Percentiles rank a stretch among this genome's conserved stretches.
These are phyloP conservation scores for Kluyveromyces dobzhanskii DNA, from an alignment of 805 yeast genomes.

Conservation along the genomic window DNA sequence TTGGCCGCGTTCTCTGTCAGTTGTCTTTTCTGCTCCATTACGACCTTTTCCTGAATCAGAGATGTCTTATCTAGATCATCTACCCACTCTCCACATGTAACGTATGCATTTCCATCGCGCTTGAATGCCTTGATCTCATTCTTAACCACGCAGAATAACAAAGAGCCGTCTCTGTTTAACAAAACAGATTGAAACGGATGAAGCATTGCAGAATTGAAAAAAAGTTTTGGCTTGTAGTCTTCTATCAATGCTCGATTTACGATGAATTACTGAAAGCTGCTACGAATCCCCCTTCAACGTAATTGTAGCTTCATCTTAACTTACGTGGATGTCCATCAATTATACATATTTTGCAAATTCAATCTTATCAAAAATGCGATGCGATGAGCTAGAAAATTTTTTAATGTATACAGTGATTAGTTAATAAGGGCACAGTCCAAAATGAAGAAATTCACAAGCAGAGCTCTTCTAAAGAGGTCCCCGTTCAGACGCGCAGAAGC, in stretches of 20 bases:
- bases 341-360: too few relatives aligned
- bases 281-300: too few relatives aligned
- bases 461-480: too few relatives aligned
- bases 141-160: slow-evolving; percentile 49
- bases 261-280: too few relatives aligned
- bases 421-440: too few relatives aligned
- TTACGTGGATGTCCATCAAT: too few relatives aligned
- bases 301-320: too few relatives aligned
- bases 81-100: slow-evolving; percentile 44
- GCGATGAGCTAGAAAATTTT: slow-evolving; percentile 1
- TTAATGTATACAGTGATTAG: not conserved
- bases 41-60: slow-evolving; percentile 40
- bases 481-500: too few relatives aligned
- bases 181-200: slow-evolving; percentile 63
- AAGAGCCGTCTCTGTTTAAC: slow-evolving; percentile 36
- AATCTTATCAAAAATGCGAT: not conserved
- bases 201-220: slow-evolving; percentile 39
- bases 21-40: slow-evolving; percentile 31
- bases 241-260: too few relatives aligned
- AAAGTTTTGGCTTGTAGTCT: too few relatives aligned
- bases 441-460: too few relatives aligned
- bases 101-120: slow-evolving; percentile 25
- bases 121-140: slow-evolving; percentile 50
- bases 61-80: slow-evolving; percentile 47
- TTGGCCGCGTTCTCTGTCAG: slow-evolving; percentile 25